A percentile compares a stretch with the other conserved stretches of the same genome.
Conservation (phyloP, 2,329 filamentous ascomycete species). For the Chrysoporthe austroafricana region DNA sequence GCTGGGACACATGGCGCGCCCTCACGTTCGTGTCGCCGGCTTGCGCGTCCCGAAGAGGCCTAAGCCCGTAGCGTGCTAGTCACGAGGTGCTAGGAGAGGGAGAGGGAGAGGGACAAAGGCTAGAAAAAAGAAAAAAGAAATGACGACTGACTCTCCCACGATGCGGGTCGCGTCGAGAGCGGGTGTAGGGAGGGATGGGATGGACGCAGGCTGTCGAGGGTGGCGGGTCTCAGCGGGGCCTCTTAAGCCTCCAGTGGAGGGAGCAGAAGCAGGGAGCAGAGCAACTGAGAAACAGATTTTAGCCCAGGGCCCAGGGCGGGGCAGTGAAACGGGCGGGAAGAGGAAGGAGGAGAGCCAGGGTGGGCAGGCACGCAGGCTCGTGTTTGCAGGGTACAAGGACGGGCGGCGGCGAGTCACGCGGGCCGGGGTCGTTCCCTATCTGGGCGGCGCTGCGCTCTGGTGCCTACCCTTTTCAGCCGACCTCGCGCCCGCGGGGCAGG, state of each 20-base stretch:
- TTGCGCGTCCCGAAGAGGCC: background rate
- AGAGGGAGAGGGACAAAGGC: background rate
- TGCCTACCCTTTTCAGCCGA: conserved; percentile 4
- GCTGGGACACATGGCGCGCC: no score
- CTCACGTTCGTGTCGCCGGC: background rate
- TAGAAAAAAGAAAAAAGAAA: background rate
- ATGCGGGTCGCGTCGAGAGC: no score
- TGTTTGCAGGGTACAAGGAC: conserved; percentile 1
- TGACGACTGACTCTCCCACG: no score
- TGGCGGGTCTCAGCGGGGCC: no score
- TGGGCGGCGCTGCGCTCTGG: background rate
- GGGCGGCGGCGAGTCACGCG: background rate
- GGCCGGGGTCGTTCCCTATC: background rate
- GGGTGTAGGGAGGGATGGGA: no score
- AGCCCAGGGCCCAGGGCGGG: no score
- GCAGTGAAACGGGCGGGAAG: background rate
- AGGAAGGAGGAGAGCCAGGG: conserved; percentile 1
- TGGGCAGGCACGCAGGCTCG: no score
- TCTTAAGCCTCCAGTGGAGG: background rate
- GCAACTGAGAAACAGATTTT: background rate
- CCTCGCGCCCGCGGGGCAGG: background rate
- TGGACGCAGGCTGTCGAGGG: no score
- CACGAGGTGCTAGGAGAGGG: background rate
- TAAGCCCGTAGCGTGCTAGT: background rate
- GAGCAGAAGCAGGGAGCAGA: background rate